These are phyloP conservation scores for Crithidia thermophila DNA, from an alignment of 208 protist species.

Conservation along the genomic window DNA sequence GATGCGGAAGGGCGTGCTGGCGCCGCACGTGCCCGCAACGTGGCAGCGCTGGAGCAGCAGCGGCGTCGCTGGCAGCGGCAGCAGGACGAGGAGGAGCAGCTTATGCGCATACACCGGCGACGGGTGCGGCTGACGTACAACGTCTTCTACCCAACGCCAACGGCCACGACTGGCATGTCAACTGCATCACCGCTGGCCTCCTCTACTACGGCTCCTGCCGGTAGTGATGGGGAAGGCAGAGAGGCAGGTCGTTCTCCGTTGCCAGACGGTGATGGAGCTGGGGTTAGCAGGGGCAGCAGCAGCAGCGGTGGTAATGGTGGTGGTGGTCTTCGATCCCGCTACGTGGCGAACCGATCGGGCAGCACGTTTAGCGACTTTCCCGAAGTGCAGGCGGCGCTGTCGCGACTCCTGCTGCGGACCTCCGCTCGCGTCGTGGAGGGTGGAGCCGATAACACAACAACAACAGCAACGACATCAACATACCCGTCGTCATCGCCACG, in stretches of 20 bases:
- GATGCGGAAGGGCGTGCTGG: neutral
- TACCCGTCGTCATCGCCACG: too few species aligned
- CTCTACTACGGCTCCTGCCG: too few species aligned
- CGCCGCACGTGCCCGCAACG: neutral
- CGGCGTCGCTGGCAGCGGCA: conserved; percentile 9
- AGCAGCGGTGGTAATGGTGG: too few species aligned
- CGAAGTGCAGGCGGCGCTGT: neutral
- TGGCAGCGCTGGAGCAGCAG: conserved; percentile 7
- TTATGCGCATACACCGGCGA: conserved; percentile 13
- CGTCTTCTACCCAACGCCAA: conserved; percentile 8
- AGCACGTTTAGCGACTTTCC: neutral
- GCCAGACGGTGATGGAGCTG: too few species aligned
- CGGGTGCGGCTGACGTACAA: conserved; percentile 30
- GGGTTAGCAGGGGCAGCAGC: too few species aligned
- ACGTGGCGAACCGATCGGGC: conserved; percentile 15
- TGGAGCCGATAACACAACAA: too few species aligned
- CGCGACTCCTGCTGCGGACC: neutral
- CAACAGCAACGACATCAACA: neutral
- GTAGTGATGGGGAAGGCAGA: neutral
- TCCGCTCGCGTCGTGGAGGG: neutral
- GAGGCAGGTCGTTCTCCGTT: too few species aligned
- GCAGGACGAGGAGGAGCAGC: conserved; percentile 19
- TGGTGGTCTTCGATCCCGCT: neutral
- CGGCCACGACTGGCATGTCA: neutral
- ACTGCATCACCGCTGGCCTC: too few species aligned